phyloP scores from a whole-genome alignment of 441 rosid genomes.

The Jatropha multifida region DNA sequence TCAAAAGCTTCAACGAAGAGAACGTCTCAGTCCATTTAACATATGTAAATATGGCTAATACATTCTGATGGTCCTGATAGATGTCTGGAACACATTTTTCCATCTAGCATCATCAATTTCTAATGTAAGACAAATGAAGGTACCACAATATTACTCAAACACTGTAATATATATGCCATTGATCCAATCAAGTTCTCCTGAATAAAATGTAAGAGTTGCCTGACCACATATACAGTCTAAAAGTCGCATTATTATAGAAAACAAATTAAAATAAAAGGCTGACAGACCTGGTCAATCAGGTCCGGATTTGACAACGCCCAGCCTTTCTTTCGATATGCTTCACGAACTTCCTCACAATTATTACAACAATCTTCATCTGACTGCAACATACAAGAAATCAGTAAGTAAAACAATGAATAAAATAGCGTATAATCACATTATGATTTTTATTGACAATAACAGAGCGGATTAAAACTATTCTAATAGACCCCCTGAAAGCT shows the following conservation, averaged over 20 bases:
- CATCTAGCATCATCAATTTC: background rate
- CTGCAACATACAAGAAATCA: conserved; percentile 35
- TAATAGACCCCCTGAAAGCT: background rate
- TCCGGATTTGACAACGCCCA: conserved; percentile 90
- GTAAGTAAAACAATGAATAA: background rate
- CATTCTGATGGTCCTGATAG: background rate
- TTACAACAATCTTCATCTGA: conserved; percentile 89
- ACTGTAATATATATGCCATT: background rate
- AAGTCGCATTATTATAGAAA: background rate
- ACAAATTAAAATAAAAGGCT: conserved; percentile 4
- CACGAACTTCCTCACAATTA: conserved; percentile 94
- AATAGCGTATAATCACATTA: background rate
- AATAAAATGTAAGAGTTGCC: background rate
- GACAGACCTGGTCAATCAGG: conserved; percentile 80
- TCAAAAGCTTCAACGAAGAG: background rate
- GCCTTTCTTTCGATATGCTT: conserved; percentile 94
- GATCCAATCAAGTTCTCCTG: background rate
- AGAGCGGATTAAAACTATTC: background rate
- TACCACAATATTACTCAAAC: too few relatives aligned
- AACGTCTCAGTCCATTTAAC: background rate
- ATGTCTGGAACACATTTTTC: background rate
- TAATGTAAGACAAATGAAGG: background rate
- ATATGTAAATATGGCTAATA: background rate
- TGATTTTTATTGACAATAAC: background rate
- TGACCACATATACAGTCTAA: background rate